These are phyloP conservation scores for Nitzschia putrida DNA, from an alignment of 108 stramenopile species.

Conservation along the genomic window DNA sequence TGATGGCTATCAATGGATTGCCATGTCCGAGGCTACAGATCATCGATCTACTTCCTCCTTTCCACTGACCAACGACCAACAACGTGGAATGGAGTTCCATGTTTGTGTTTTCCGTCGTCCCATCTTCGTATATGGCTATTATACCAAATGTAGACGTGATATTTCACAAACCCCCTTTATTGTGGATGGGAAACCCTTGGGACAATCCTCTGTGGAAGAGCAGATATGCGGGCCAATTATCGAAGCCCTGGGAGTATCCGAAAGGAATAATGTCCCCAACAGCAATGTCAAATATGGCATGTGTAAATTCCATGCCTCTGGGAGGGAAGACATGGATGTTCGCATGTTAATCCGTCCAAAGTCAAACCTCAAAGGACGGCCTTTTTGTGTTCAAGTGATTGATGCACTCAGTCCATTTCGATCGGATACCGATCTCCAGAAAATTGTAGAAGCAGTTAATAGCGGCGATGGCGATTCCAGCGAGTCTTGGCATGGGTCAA, in stretches of 20 bases:
- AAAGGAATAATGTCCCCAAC: conserved; percentile 44
- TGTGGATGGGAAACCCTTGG: conserved; percentile 35
- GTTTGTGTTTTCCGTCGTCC: conserved; percentile 66
- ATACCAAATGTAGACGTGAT: conserved; percentile 75
- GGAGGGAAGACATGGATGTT: conserved; percentile 91
- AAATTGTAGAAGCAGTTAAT: conserved; percentile 55
- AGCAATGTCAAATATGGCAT: conserved; percentile 58
- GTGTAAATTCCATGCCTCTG: conserved; percentile 86
- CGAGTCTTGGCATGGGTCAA: conserved; percentile 49
- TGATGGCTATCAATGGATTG: conserved; percentile 26
- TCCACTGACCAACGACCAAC: not conserved
- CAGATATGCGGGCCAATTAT: conserved; percentile 60
- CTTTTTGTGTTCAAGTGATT: conserved; percentile 79
- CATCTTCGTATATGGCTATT: conserved; percentile 64
- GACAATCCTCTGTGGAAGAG: conserved; percentile 78
- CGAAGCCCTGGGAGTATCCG: conserved; percentile 60
- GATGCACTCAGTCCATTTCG: conserved; percentile 53
- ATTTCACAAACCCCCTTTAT: conserved; percentile 81
- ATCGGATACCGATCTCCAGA: conserved; percentile 36
- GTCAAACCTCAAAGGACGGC: conserved; percentile 55
- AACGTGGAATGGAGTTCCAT: conserved; percentile 25
- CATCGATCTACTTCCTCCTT: not conserved
- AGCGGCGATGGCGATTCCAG: not conserved
- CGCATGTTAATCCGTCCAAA: conserved; percentile 72
- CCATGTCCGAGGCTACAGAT: conserved; percentile 26